Evolutionary conservation across 148 eudicot genomes (phyloP).

Genomic region (Rhododendron vialii): DNA sequence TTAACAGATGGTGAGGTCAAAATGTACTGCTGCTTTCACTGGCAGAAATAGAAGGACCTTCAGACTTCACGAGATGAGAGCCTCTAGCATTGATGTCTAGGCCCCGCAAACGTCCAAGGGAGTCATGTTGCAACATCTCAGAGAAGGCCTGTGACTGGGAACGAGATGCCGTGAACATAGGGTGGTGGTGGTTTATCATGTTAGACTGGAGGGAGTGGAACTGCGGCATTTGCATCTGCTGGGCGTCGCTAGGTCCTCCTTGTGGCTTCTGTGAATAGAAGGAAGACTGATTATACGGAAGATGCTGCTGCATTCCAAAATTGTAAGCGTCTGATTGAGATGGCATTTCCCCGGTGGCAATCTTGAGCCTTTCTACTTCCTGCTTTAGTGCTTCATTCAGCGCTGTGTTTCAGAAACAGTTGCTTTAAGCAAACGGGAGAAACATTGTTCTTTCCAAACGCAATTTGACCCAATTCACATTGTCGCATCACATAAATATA

Average conservation of each 20-base stretch:
- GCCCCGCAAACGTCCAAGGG: constrained; percentile 54
- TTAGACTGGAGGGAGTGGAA: constrained; percentile 36
- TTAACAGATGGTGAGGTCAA: constrained; percentile 23
- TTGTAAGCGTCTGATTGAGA: constrained; percentile 44
- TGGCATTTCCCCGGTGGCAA: constrained; percentile 66
- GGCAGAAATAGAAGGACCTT: constrained; percentile 53
- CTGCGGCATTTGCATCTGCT: constrained; percentile 28
- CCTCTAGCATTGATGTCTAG: constrained; percentile 49
- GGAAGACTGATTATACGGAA: constrained; percentile 37
- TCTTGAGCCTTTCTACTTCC: constrained; percentile 66
- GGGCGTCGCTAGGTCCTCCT: constrained; percentile 21
- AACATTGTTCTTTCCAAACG: not conserved
- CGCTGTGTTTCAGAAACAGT: constrained; percentile 37
- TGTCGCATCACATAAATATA: not conserved
- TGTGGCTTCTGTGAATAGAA: constrained; percentile 31
- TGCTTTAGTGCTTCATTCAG: constrained; percentile 78
- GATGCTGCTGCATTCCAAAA: constrained; percentile 45
- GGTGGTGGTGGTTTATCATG: constrained; percentile 27
- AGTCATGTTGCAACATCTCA: constrained; percentile 48
- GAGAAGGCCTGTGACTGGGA: constrained; percentile 25
- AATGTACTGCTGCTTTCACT: constrained; percentile 55
- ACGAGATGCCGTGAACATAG: constrained; percentile 12
- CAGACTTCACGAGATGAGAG: constrained; percentile 47
- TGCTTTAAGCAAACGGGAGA: not conserved
- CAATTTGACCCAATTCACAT: not conserved